Base-by-base conservation (phyloP, 768 basidiomycete species). In the Boletus rex-veris region DNA sequence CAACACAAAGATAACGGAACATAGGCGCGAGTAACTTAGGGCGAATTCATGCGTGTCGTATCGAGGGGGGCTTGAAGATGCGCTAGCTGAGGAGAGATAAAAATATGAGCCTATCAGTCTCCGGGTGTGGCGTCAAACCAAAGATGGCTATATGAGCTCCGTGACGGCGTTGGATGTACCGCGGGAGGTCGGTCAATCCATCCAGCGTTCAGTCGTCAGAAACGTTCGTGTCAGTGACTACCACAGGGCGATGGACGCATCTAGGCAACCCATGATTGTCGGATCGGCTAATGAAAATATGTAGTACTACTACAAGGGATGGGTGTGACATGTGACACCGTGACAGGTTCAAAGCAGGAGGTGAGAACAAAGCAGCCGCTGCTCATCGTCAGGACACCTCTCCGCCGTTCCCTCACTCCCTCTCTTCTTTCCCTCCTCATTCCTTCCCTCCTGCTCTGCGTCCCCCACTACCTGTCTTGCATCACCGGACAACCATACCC, bases 341-440 rank as follows among this genome's bases (percentile, higher is more conserved):
- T 67, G 52, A 69, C 61, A 35, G 24, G 53, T 58, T 57, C 42
- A 48, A 47, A 35, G 30, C 14, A 21, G 11, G 42, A 45, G 55
- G 56, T 67, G 62, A 62, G 60, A 67, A 70, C 60, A 63, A 65
- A 60, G 59, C 60, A 48, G 52, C 51, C 47, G 52, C 47, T 38
- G 49, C 42, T 45, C 54, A 46, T 43, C 58, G 43, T 49, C 56
- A 59, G 38, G 55, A 45, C 51, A 41, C 26, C 16, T 21, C 41
- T 42, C 26, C 26, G 11, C 31, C 18, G 5, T 7, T 19, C 12
- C 11, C 16, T 26, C 16, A 18, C 37, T 5, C 10, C 24, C 28
- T 28, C 26, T 28, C 26, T 28, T 28, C 26, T 28, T 10, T n/a
- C 1, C 24, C 19, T 11, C 11, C n/a, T 6, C 11, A 3, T 15